Percentiles rank a stretch among this genome's conserved stretches.
Evolutionary conservation across 768 basidiomycete species (phyloP).

Genomic region (Mycena vulgaris): DNA sequence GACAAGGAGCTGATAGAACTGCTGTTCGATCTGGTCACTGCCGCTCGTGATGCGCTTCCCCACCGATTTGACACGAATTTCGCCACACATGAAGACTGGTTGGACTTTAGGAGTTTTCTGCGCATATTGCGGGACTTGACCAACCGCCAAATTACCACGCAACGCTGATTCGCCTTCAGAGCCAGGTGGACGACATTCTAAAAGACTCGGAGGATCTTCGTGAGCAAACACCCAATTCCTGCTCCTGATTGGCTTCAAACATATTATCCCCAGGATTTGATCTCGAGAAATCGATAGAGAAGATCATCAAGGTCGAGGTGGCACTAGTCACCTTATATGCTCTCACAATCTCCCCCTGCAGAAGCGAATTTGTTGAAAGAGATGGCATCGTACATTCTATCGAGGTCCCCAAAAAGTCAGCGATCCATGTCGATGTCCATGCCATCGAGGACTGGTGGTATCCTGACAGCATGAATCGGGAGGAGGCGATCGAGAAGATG

Average conservation of each 20-base stretch:
- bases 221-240: conserved; percentile 15
- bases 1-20: background rate
- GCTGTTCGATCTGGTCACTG: background rate
- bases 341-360: conserved; percentile 12
- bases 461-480: background rate
- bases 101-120: background rate
- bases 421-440: conserved; percentile 5
- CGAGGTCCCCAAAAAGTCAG: background rate
- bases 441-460: conserved; percentile 4
- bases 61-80: background rate
- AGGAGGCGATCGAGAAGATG: conserved; percentile 8
- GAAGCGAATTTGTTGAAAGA: background rate
- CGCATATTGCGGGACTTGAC: background rate
- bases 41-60: background rate
- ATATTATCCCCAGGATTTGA: conserved; percentile 12
- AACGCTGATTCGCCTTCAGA: background rate
- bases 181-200: background rate
- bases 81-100: background rate
- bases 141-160: background rate
- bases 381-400: background rate
- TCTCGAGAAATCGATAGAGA: background rate
- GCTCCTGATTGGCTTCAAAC: conserved; percentile 15
- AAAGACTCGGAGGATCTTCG: background rate
- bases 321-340: background rate
- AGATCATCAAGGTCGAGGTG: conserved; percentile 8